phyloP scores from a whole-genome alignment of 768 basidiomycete genomes.

The Candolleomyces aberdarensis region DNA sequence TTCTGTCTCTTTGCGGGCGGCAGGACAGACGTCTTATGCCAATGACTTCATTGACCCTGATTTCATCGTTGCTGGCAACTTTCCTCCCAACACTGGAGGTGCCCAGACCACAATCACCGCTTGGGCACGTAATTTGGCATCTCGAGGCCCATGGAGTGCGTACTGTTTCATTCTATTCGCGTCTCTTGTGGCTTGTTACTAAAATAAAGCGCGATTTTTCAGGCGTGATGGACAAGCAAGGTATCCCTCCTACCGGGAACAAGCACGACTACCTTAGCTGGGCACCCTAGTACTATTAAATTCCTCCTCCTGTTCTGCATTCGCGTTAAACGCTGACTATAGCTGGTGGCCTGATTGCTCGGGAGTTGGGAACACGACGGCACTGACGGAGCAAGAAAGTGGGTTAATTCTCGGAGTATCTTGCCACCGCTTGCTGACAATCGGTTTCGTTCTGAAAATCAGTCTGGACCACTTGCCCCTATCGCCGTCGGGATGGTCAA shows the following conservation, averaged over 20 bases:
- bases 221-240: slow-evolving; percentile 50
- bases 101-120: slow-evolving; percentile 43
- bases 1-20: background rate
- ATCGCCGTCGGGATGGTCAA: slow-evolving; percentile 52
- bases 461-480: slow-evolving; percentile 60
- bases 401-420: slow-evolving; percentile 4
- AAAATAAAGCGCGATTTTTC: background rate
- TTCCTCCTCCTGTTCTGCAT: background rate
- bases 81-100: slow-evolving; percentile 37
- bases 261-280: slow-evolving; percentile 67
- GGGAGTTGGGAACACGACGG: slow-evolving; percentile 54
- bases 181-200: no score
- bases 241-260: slow-evolving; percentile 48
- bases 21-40: slow-evolving; percentile 30
- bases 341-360: slow-evolving; percentile 68
- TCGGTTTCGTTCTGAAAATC: background rate
- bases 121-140: slow-evolving; percentile 44
- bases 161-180: slow-evolving; percentile 2
- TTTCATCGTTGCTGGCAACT: slow-evolving; percentile 41
- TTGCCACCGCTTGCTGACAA: no score
- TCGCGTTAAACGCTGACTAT: background rate
- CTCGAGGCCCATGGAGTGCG: slow-evolving; percentile 56
- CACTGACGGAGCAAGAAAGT: slow-evolving; percentile 52
- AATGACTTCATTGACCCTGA: slow-evolving; percentile 57
- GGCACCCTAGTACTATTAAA: slow-evolving; percentile 57